Conservation (phyloP, 305 asterid species). For the Plantago coronopus region DNA sequence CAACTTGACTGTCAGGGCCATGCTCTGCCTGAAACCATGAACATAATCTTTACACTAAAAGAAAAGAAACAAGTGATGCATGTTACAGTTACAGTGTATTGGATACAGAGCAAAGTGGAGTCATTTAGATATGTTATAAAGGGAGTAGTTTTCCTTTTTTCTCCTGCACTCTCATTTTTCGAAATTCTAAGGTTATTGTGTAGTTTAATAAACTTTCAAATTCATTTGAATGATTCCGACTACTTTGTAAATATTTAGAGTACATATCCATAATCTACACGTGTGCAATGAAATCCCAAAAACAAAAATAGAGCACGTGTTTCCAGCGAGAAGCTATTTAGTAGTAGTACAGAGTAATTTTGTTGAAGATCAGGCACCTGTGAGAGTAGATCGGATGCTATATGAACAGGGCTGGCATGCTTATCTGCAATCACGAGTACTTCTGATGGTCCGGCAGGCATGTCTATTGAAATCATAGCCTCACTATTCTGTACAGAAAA, state of each 20-base stretch:
- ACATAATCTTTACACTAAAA: conserved; percentile 14
- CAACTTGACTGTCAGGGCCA: conserved; percentile 99
- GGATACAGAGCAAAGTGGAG: background rate
- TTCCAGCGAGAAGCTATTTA: conserved; percentile 10
- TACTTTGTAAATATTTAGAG: too few species aligned
- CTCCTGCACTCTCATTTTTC: background rate
- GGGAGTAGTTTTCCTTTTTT: background rate
- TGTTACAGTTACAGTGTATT: background rate
- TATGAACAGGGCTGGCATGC: conserved; percentile 78
- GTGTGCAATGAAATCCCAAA: conserved; percentile 7
- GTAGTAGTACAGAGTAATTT: too few species aligned
- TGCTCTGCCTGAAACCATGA: conserved; percentile 77
- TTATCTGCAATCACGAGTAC: conserved; percentile 94
- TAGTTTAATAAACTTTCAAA: conserved; percentile 7
- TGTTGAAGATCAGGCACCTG: conserved; percentile 49
- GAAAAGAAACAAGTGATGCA: conserved; percentile 9
- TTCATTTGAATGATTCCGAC: too few species aligned
- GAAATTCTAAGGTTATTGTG: conserved; percentile 7
- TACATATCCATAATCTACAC: too few species aligned
- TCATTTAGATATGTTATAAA: too few species aligned
- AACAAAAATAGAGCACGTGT: background rate
- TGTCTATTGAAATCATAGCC: conserved; percentile 96
- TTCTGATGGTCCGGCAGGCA: conserved; percentile 99
- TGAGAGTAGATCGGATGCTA: conserved; percentile 95
- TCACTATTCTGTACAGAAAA: conserved; percentile 78